Evolutionary conservation across 768 basidiomycete species (phyloP).

Genomic region (Auricularia auricula-judae): DNA sequence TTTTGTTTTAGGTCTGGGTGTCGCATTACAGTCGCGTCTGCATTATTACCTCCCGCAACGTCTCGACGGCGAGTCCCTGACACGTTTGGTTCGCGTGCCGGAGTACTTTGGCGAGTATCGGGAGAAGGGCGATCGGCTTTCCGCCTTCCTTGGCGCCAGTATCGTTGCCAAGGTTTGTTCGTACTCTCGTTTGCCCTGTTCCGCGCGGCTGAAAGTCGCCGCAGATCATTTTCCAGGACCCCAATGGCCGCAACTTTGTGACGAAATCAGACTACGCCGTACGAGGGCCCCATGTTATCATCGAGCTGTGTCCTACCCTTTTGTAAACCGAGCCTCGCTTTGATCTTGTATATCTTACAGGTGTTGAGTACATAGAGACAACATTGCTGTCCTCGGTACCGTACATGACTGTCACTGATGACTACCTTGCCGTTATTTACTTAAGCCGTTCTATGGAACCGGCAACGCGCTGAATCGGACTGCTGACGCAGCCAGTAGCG

Average conservation of each 20-base stretch:
- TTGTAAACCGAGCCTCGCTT: constrained; percentile 28
- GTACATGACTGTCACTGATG: too few relatives aligned
- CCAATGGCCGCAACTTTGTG: constrained; percentile 55
- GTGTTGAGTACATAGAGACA: background rate
- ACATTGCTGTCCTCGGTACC: too few relatives aligned
- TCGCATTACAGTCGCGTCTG: constrained; percentile 63
- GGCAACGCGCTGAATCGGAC: too few relatives aligned
- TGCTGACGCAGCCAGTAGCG: too few relatives aligned
- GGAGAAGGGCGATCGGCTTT: constrained; percentile 71
- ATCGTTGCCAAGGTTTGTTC: constrained; percentile 70
- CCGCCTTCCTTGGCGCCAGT: constrained; percentile 71
- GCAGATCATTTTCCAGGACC: constrained; percentile 68
- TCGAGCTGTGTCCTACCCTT: constrained; percentile 68
- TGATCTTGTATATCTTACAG: background rate
- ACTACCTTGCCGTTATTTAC: too few relatives aligned
- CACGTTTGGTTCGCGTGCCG: constrained; percentile 60
- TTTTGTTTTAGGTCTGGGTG: constrained; percentile 40
- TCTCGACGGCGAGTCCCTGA: constrained; percentile 63
- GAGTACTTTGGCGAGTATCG: constrained; percentile 89
- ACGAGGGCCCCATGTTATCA: constrained; percentile 62
- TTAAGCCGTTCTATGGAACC: too few relatives aligned
- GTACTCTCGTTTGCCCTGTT: constrained; percentile 6
- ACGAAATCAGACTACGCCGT: constrained; percentile 68
- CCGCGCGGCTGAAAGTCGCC: background rate
- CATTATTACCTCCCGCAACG: constrained; percentile 48